phyloP scores from a whole-genome alignment of 805 yeast genomes.

The Candida lessepsii region DNA sequence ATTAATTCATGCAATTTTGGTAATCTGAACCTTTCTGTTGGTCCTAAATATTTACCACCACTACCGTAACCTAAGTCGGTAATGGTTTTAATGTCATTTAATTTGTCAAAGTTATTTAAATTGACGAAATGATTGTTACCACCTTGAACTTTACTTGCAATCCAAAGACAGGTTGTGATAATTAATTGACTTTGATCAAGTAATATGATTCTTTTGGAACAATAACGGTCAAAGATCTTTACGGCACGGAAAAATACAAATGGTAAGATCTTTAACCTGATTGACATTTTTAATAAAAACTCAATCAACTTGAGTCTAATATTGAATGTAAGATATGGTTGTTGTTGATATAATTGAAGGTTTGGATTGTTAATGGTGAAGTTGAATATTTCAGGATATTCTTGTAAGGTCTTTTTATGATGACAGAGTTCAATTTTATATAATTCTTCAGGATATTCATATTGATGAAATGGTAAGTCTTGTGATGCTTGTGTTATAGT shows the following conservation, averaged over 20 bases:
- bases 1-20: conserved; percentile 74
- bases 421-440: conserved; percentile 48
- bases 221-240: conserved; percentile 84
- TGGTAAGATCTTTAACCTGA: conserved; percentile 64
- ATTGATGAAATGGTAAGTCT: conserved; percentile 32
- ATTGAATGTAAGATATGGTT: conserved; percentile 78
- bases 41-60: conserved; percentile 64
- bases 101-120: conserved; percentile 26
- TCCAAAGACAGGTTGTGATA: conserved; percentile 90
- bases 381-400: conserved; percentile 52
- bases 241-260: conserved; percentile 66
- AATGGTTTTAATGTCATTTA: conserved; percentile 28
- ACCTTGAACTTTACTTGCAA: conserved; percentile 81
- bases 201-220: conserved; percentile 80
- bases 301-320: conserved; percentile 76
- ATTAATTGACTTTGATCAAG: conserved; percentile 87
- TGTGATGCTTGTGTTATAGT: conserved; percentile 8
- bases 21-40: conserved; percentile 71
- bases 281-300: conserved; percentile 70
- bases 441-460: conserved; percentile 49
- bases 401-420: conserved; percentile 47
- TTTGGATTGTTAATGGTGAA: conserved; percentile 46
- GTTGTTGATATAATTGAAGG: conserved; percentile 65
- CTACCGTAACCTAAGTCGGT: conserved; percentile 41
- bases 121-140: conserved; percentile 69